Percentiles rank a stretch among this genome's conserved stretches.
Evolutionary conservation across 2,329 filamentous ascomycete genomes (phyloP).

Genomic region (Aspergillus sp.): DNA sequence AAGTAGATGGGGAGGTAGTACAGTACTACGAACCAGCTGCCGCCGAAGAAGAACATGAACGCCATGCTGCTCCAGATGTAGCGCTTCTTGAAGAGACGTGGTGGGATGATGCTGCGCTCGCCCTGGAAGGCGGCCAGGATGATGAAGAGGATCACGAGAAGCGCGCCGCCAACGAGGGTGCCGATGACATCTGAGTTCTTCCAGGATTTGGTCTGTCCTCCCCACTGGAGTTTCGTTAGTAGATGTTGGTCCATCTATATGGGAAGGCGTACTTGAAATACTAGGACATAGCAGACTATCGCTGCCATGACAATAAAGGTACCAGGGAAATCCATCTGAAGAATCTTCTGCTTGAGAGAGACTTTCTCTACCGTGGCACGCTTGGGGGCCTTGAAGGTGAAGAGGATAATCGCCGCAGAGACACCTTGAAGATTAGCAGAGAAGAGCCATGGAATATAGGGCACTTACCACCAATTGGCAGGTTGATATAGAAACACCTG

Average conservation of each 20-base stretch:
- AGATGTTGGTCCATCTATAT: too few species aligned
- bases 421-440: too few species aligned
- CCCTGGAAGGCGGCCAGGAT: slow-evolving; percentile 18
- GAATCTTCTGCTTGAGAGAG: background rate
- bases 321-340: slow-evolving; percentile 29
- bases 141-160: background rate
- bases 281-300: slow-evolving; percentile 48
- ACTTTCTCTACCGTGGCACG: background rate
- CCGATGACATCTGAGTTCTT: slow-evolving; percentile 51
- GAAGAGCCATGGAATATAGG: background rate
- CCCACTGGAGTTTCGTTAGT: slow-evolving; percentile 50
- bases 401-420: too few species aligned
- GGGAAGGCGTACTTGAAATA: too few species aligned
- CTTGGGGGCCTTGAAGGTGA: background rate
- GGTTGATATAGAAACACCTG: slow-evolving; percentile 57
- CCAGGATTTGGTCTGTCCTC: slow-evolving; percentile 55
- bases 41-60: background rate
- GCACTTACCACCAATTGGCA: slow-evolving; percentile 45
- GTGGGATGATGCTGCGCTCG: background rate
- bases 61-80: slow-evolving; percentile 11
- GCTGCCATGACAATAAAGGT: slow-evolving; percentile 59
- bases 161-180: slow-evolving; percentile 39
- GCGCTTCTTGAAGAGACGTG: background rate
- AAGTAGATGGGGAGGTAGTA: slow-evolving; percentile 49
- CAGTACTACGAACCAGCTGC: background rate